Evolutionary conservation across 1,284 basidiomycete species (phyloP), one percentile per base, ranked within the genome.

Genomic region (Trichosporon coremiiforme): DNA sequence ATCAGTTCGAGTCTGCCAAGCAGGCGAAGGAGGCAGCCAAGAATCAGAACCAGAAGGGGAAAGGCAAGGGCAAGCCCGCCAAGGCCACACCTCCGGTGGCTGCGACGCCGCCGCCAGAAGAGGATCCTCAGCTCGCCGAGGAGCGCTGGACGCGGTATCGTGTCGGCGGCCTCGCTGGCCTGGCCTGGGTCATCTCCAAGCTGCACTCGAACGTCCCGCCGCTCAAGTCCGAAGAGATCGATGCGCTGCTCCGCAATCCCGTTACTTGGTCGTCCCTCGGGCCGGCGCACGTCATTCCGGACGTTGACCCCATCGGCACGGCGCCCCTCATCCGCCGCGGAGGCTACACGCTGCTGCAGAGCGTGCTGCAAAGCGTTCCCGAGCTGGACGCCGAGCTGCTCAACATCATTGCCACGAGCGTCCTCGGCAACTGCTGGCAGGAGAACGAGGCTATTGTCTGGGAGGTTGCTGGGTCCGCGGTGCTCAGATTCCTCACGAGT

Each of bases 371-470:
- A 6, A 62, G 20, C 29, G 5, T 62, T 8, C 29, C 29, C 4
- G 57, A 62, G 15, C 70, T 80, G 4, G 78, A 79, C 8, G 65
- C 70, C 0, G 77, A 78, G 20, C 70, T 79, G 17, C 62, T 82
- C 8, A 50, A 74, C 0, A 78, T 87, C 1, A 81, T 93, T 15
- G 87, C 90, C 53, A 75, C 82, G 1, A 89, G 88, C 0, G 84
- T 91, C 5, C 83, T 95, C 41, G 88, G 89, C 15, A 90, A 89
- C 25, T 90, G 90, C 6, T 95, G 92, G 90, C 83, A 88, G 0
- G 93, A 95, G 77, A 85, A 86, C 4, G 92, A 95, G 76, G 74
- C 84, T 0, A 85, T 84, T 1, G 92, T 94, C 0, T 89, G 90
- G 77, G 80, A 85, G 8, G 82, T 83, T 1, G 90, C 94, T 86